Conservation (phyloP, 192 early-diverging fungal species). For the Entomortierella chlamydospora region DNA sequence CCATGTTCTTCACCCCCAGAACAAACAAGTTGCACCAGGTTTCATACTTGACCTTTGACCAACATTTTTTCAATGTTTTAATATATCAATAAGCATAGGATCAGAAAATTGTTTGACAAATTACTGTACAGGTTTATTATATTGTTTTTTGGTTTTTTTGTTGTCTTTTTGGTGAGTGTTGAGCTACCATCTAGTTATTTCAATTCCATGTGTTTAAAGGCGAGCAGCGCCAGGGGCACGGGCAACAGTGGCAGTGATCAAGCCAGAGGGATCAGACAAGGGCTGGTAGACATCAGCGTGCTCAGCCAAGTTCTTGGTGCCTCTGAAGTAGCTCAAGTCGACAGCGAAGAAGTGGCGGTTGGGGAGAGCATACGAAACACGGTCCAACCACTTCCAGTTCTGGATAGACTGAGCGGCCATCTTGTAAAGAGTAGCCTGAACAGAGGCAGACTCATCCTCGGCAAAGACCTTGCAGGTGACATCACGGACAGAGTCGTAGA, state of each 20-base stretch:
- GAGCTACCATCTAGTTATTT: not conserved
- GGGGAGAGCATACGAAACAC: constrained; percentile 78
- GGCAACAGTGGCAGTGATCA: constrained; percentile 76
- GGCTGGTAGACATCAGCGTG: constrained; percentile 81
- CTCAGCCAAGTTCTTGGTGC: constrained; percentile 74
- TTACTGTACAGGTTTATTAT: constrained; percentile 19
- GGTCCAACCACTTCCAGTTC: constrained; percentile 68
- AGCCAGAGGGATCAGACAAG: constrained; percentile 77
- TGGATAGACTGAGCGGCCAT: constrained; percentile 76
- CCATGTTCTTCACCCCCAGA: too few relatives aligned
- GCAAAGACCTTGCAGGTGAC: constrained; percentile 80
- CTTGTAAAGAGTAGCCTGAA: constrained; percentile 84
- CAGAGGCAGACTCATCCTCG: constrained; percentile 80
- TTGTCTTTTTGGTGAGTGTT: too few relatives aligned
- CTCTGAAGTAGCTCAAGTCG: constrained; percentile 74
- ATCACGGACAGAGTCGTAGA: constrained; percentile 68
- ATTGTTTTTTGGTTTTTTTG: constrained; percentile 18
- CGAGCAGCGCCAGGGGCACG: constrained; percentile 53
- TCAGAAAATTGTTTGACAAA: not conserved
- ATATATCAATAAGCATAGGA: not conserved
- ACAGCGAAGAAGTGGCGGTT: constrained; percentile 84
- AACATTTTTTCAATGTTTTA: not conserved
- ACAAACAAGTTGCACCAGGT: too few relatives aligned
- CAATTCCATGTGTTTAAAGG: constrained; percentile 6
- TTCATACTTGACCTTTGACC: too few relatives aligned